Conservation (phyloP, 441 rosid genomes). For the Euphorbia corollata region DNA sequence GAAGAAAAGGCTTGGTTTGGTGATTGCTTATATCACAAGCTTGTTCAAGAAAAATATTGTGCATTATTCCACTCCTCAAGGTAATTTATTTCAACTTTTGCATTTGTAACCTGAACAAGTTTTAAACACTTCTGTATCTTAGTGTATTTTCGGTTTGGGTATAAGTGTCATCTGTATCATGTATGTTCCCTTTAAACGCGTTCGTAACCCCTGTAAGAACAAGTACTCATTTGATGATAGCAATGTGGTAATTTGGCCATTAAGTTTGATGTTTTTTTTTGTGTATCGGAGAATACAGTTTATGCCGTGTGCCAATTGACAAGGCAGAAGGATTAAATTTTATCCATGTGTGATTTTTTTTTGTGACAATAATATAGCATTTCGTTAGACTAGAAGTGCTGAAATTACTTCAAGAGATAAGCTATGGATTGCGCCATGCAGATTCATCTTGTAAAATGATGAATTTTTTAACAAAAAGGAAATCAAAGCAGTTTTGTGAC, state of each 20-base stretch:
- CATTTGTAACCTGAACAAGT: conserved; percentile 20
- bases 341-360: too few species aligned
- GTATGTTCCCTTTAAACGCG: conserved; percentile 18
- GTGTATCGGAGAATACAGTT: background rate
- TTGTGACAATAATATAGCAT: too few species aligned
- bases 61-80: conserved; percentile 20
- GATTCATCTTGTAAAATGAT: too few species aligned
- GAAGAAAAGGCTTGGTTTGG: conserved; percentile 66
- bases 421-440: too few species aligned
- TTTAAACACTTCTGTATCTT: conserved; percentile 18
- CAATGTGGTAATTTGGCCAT: conserved; percentile 7
- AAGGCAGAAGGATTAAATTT: background rate
- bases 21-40: conserved; percentile 33
- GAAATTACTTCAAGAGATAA: too few species aligned
- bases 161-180: conserved; percentile 20
- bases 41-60: conserved; percentile 19
- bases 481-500: too few species aligned
- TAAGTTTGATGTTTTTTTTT: background rate
- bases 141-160: conserved; percentile 21
- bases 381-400: too few species aligned
- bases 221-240: conserved; percentile 15
- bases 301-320: background rate
- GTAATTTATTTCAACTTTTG: conserved; percentile 18
- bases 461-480: too few species aligned
- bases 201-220: conserved; percentile 22